Base-by-base conservation (phyloP, 805 yeast genomes). In the Candida qinlingensis region DNA sequence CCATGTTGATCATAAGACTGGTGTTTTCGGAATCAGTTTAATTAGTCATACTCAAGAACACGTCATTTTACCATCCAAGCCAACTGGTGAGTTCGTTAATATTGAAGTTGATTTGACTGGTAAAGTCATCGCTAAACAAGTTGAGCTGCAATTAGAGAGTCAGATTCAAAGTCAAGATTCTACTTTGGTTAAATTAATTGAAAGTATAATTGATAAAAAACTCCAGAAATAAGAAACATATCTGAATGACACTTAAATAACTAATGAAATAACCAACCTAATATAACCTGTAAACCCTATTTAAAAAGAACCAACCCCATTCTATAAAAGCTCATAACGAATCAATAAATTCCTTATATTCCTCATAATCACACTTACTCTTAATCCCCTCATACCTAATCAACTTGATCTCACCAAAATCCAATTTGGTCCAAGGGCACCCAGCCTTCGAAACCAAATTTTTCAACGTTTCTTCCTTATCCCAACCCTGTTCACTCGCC, bases 21-120 rank as follows among this genome's bases (percentile, higher is more conserved):
- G 62, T 5, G 75, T 77, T 13, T 94, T 94, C 60, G 79, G 87
- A 44, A 88, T 94, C 47, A 87, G 91, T 85, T 83, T 94, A 85
- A 86, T 94, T 48, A 85, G 87, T 38, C 91, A 91, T 63, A 90
- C 98, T 0, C 98, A 94, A 66, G 76, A 73, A 11, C 82, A 80
- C 62, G 97, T 94, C 26, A 72, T 85, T 2, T 68, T 90, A 67
- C 84, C 97, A 7, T 56, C 61, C 49, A 91, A 88, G 62, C 54
- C 64, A 8, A 59, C 78, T 4, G 91, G 88, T 1, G 85, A 76
- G 37, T 56, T 61, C 13, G 95, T 94, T 29, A 94, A 94, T 60
- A 81, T 94, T 43, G 99, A 94, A 68, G 99, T 94, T 33, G 99
- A 94, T 66, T 72, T 92, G 45, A 86, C 92, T 37, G 99, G 98